phyloP scores from a whole-genome alignment of 2,329 filamentous ascomycete genomes.

The Akanthomyces uredinophilus region DNA sequence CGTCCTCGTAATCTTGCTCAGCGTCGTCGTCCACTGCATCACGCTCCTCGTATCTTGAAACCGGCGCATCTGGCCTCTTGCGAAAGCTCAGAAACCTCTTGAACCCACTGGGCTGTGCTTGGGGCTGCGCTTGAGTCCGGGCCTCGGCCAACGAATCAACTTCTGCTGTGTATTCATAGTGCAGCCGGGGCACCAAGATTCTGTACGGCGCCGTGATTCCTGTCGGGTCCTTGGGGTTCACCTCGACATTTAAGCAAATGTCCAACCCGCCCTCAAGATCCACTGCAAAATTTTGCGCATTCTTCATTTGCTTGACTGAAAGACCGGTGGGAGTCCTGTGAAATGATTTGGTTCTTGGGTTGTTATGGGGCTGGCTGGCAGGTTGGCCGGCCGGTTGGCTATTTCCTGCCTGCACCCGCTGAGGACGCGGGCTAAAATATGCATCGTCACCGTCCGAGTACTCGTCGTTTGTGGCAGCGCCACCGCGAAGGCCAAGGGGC shows the following conservation, averaged over 20 bases:
- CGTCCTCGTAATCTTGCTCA: slow-evolving; percentile 19
- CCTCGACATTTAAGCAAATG: slow-evolving; percentile 83
- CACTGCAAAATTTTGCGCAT: slow-evolving; percentile 52
- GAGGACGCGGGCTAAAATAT: slow-evolving; percentile 45
- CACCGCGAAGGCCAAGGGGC: slow-evolving; percentile 34
- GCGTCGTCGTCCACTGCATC: background rate
- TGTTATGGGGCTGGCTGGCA: slow-evolving; percentile 17
- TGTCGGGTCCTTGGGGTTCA: slow-evolving; percentile 76
- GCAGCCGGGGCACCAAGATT: slow-evolving; percentile 74
- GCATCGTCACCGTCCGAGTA: slow-evolving; percentile 52
- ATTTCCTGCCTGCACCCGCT: slow-evolving; percentile 27
- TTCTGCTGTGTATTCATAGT: slow-evolving; percentile 48
- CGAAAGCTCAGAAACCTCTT: slow-evolving; percentile 43
- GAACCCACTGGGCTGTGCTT: slow-evolving; percentile 31
- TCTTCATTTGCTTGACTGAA: slow-evolving; percentile 55
- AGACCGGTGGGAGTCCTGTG: slow-evolving; percentile 67
- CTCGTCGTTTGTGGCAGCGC: slow-evolving; percentile 39
- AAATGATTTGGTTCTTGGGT: slow-evolving; percentile 40
- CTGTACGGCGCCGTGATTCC: slow-evolving; percentile 87
- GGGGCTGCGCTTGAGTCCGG: slow-evolving; percentile 12
- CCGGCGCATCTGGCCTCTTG: slow-evolving; percentile 26
- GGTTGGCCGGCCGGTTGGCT: slow-evolving; percentile 21
- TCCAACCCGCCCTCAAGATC: slow-evolving; percentile 81
- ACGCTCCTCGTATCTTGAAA: background rate
- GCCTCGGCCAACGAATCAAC: slow-evolving; percentile 28